These are phyloP conservation scores for Ustilago sp. DNA, from an alignment of 1,284 basidiomycete genomes.

Conservation along the genomic window DNA sequence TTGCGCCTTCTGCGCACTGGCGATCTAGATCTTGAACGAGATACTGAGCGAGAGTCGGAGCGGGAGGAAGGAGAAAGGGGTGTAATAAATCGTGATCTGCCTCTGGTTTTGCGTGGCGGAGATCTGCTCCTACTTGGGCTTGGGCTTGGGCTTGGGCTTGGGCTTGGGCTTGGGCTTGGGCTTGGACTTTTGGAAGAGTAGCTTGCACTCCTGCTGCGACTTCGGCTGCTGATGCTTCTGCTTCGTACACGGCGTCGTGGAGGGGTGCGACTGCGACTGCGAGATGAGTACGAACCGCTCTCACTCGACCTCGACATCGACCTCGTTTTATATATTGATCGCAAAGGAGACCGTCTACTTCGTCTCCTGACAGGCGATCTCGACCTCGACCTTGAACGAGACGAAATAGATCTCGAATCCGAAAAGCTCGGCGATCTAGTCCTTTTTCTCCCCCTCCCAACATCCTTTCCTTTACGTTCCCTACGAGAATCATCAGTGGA, in stretches of 20 bases:
- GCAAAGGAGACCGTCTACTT: slow-evolving; percentile 3
- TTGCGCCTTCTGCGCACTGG: neutral
- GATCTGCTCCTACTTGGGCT: slow-evolving; percentile 10
- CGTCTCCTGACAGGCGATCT: slow-evolving; percentile 16
- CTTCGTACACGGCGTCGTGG: neutral
- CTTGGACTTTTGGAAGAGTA: slow-evolving; percentile 1
- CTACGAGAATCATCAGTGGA: slow-evolving; percentile 1
- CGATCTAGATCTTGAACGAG: slow-evolving; percentile 13
- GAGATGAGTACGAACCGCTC: slow-evolving; percentile 10
- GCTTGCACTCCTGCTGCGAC: slow-evolving; percentile 5
- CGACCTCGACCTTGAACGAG: slow-evolving; percentile 31
- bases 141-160: no score
- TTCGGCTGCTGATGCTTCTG: slow-evolving; percentile 9
- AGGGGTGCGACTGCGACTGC: neutral
- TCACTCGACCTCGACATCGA: slow-evolving; percentile 15
- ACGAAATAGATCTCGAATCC: slow-evolving; percentile 27
- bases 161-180: slow-evolving; percentile 1
- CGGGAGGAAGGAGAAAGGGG: slow-evolving; percentile 18
- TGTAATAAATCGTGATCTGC: slow-evolving; percentile 15
- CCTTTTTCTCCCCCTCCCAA: slow-evolving; percentile 7
- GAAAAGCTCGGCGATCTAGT: slow-evolving; percentile 26
- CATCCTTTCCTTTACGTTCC: neutral
- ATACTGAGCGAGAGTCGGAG: slow-evolving; percentile 10
- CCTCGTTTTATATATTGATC: slow-evolving; percentile 5
- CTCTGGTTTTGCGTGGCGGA: neutral